A percentile compares a stretch with the other conserved stretches of the same genome.
Evolutionary conservation across 2,329 filamentous ascomycete genomes (phyloP).

Genomic region (Curvularia sp.): DNA sequence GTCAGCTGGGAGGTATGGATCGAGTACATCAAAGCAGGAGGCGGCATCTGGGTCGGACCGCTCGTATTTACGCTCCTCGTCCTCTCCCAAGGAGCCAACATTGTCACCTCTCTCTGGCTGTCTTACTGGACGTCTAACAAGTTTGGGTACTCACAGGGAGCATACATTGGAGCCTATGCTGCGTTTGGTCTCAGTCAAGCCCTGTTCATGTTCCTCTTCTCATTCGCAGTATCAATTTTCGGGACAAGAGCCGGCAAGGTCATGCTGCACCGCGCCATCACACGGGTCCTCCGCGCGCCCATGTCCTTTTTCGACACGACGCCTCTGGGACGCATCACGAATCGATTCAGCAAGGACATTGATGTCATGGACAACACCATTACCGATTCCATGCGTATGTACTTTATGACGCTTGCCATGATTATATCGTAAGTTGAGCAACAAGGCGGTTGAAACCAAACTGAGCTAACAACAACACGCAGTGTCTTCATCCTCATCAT

Average conservation of each 20-base stretch:
- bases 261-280: slow-evolving; percentile 83
- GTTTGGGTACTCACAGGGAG: slow-evolving; percentile 70
- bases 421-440: slow-evolving; percentile 63
- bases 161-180: slow-evolving; percentile 70
- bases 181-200: slow-evolving; percentile 35
- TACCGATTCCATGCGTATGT: slow-evolving; percentile 90
- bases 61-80: slow-evolving; percentile 70
- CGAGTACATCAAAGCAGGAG: slow-evolving; percentile 78
- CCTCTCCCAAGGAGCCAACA: slow-evolving; percentile 81
- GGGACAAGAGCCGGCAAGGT: slow-evolving; percentile 82
- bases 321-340: slow-evolving; percentile 91
- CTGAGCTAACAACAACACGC: slow-evolving; percentile 16
- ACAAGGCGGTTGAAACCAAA: not conserved
- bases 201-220: slow-evolving; percentile 73
- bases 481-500: slow-evolving; percentile 89
- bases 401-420: slow-evolving; percentile 82
- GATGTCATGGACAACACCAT: slow-evolving; percentile 96
- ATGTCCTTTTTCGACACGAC: slow-evolving; percentile 98
- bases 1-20: slow-evolving; percentile 82
- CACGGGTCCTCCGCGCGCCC: slow-evolving; percentile 71
- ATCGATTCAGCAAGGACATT: slow-evolving; percentile 93
- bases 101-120: slow-evolving; percentile 88
- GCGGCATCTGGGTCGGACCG: slow-evolving; percentile 72
- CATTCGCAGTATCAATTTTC: slow-evolving; percentile 76
- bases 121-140: slow-evolving; percentile 90